phyloP scores from a whole-genome alignment of 2,329 filamentous ascomycete species.

The Penicillium sp. region DNA sequence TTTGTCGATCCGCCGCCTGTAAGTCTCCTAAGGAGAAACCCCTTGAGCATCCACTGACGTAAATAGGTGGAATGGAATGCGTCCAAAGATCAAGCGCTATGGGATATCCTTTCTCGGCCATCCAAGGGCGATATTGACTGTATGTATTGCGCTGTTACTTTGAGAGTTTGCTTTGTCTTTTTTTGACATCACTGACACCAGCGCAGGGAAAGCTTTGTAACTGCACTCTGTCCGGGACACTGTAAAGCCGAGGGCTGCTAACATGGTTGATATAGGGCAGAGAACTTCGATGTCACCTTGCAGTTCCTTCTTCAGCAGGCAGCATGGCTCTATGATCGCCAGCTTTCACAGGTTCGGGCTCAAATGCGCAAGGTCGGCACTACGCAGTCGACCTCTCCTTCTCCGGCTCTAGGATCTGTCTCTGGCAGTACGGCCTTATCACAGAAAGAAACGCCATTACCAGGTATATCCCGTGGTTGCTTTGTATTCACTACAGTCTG shows the following conservation, averaged over 20 bases:
- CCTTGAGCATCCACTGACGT: constrained; percentile 19
- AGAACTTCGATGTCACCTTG: constrained; percentile 78
- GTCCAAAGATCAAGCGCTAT: constrained; percentile 80
- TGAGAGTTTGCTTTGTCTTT: neutral
- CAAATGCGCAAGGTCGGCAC: constrained; percentile 71
- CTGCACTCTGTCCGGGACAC: neutral
- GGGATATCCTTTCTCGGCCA: constrained; percentile 82
- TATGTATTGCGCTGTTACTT: constrained; percentile 46
- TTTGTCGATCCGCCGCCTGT: constrained; percentile 90
- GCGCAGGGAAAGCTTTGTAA: constrained; percentile 73
- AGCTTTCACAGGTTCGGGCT: constrained; percentile 83
- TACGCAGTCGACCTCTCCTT: constrained; percentile 43
- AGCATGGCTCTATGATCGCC: constrained; percentile 87
- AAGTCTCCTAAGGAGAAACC: constrained; percentile 34
- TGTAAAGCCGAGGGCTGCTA: neutral
- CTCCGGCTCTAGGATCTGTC: constrained; percentile 45
- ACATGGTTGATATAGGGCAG: constrained; percentile 53
- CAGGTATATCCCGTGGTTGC: constrained; percentile 25
- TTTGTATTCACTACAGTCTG: neutral
- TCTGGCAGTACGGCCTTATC: constrained; percentile 43
- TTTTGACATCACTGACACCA: constrained; percentile 21
- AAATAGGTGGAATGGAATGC: constrained; percentile 81
- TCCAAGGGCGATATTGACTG: constrained; percentile 84
- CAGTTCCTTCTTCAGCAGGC: constrained; percentile 90
- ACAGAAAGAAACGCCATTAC: constrained; percentile 34